Evolutionary conservation across 192 early-diverging fungal species (phyloP).

Genomic region (Rhizophagus sp.): DNA sequence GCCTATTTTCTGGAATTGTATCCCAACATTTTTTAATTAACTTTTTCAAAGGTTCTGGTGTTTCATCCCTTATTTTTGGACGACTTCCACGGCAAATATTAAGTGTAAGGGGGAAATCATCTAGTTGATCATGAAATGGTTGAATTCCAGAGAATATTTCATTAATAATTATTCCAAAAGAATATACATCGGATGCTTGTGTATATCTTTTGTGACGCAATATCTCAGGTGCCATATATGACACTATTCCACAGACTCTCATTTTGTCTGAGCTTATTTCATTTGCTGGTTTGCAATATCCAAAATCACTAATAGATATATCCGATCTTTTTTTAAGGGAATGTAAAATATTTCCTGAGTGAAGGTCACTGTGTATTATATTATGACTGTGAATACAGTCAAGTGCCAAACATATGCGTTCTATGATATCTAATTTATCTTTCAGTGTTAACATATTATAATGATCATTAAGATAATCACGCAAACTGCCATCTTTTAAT

Average conservation of each 20-base stretch:
- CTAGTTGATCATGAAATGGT: slow-evolving; percentile 19
- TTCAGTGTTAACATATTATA: no score
- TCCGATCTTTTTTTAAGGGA: no score
- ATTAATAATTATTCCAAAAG: slow-evolving; percentile 43
- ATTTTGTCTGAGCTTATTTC: not conserved
- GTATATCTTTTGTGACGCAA: slow-evolving; percentile 33
- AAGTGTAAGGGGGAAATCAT: not conserved
- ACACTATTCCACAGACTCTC: slow-evolving; percentile 29
- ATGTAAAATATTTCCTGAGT: no score
- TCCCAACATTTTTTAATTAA: not conserved
- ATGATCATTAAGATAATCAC: no score
- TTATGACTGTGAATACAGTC: no score
- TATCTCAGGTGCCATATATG: slow-evolving; percentile 43
- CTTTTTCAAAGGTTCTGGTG: not conserved
- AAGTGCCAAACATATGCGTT: no score
- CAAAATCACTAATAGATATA: no score
- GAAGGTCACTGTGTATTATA: no score
- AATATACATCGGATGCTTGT: slow-evolving; percentile 40
- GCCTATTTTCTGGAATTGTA: not conserved
- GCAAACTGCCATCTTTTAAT: no score
- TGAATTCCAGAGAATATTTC: slow-evolving; percentile 38
- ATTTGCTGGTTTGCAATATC: no score
- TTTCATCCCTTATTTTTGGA: not conserved
- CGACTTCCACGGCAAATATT: not conserved
- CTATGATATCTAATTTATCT: no score